phyloP scores from a whole-genome alignment of 73 alveolate species.

The Tetrahymena elliotti region DNA sequence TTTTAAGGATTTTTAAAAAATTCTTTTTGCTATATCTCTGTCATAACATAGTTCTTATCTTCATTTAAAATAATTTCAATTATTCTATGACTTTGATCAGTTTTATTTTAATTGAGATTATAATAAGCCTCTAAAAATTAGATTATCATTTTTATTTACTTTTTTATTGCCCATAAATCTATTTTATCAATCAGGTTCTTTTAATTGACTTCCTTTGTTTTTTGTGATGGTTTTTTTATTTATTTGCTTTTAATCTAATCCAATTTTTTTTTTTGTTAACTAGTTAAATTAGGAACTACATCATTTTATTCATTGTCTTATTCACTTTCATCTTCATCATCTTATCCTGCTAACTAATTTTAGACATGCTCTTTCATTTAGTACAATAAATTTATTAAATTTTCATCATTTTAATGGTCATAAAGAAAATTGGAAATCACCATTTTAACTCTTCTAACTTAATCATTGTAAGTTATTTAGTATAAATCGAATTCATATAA shows the following conservation, averaged over 20 bases:
- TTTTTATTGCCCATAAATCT: neutral
- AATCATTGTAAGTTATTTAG: neutral
- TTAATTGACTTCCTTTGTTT: neutral
- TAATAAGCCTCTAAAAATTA: neutral
- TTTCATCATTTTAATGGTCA: neutral
- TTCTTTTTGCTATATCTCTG: neutral
- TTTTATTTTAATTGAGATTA: neutral
- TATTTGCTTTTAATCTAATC: neutral
- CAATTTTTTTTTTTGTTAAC: too few relatives aligned
- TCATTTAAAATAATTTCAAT: neutral
- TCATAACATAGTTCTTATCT: neutral
- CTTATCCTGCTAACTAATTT: neutral
- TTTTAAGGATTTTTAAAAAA: neutral
- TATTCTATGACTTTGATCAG: neutral
- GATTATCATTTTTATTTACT: neutral
- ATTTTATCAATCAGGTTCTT: neutral
- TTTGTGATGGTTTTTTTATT: neutral
- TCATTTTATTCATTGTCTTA: neutral
- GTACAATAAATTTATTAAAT: neutral
- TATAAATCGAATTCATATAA: neutral
- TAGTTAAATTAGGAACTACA: neutral
- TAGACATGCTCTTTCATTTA: neutral
- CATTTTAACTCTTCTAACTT: neutral
- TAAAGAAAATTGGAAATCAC: neutral
- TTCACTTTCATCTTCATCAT: neutral